Percentiles rank a stretch among this genome's conserved stretches.
Evolutionary conservation across 2,329 filamentous ascomycete genomes (phyloP).

Genomic region (Ceratocystis ficicola): DNA sequence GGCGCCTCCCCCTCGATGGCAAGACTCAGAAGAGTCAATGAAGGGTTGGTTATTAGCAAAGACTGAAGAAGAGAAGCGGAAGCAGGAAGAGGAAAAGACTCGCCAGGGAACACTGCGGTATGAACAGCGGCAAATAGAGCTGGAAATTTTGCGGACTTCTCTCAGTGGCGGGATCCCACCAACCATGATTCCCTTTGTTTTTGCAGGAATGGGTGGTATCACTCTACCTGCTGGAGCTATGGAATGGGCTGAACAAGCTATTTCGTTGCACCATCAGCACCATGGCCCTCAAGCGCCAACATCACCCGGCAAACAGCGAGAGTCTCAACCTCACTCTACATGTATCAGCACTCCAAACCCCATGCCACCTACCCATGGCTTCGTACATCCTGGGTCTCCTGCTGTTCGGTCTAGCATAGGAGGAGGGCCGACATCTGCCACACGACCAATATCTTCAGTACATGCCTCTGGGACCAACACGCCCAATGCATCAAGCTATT

Average conservation of each 20-base stretch:
- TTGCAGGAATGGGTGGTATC: constrained; percentile 57
- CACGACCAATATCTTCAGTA: constrained; percentile 32
- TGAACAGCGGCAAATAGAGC: constrained; percentile 61
- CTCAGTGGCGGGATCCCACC: constrained; percentile 59
- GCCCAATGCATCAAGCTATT: constrained; percentile 14
- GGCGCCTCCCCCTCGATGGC: constrained; percentile 53
- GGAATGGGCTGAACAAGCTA: constrained; percentile 57
- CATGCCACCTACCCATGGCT: constrained; percentile 10
- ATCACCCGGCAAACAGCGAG: constrained; percentile 18
- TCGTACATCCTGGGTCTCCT: constrained; percentile 17
- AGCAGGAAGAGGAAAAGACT: constrained; percentile 62
- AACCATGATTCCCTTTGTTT: constrained; percentile 61
- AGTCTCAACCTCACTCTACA: constrained; percentile 32
- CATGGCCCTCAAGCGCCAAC: constrained; percentile 27
- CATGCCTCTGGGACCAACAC: constrained; percentile 19
- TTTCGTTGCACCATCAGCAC: constrained; percentile 31
- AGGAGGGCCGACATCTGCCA: constrained; percentile 21
- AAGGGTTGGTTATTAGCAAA: constrained; percentile 58
- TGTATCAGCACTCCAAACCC: constrained; percentile 31
- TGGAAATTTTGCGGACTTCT: constrained; percentile 58
- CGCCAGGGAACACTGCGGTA: constrained; percentile 52
- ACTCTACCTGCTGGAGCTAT: constrained; percentile 47
- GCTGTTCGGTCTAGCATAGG: constrained; percentile 13
- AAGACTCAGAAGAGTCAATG: constrained; percentile 58
- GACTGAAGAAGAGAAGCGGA: constrained; percentile 59